phyloP scores from a whole-genome alignment of 176 grass and related monocot genomes.

The Leersia perrieri region DNA sequence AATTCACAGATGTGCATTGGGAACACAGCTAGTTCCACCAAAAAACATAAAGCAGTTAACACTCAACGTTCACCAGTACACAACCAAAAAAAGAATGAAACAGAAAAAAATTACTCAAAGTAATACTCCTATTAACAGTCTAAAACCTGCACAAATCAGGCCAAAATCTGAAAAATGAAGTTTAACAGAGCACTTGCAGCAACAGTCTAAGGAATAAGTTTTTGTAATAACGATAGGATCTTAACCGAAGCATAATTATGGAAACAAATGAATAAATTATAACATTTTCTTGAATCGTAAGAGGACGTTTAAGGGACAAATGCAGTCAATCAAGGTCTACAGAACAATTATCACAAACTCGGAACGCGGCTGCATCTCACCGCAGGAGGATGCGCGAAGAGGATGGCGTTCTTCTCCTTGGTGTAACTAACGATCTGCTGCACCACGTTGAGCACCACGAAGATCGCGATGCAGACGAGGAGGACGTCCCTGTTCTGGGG shows the following conservation, averaged over 20 bases:
- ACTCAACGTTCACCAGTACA: background rate
- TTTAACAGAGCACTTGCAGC: no score
- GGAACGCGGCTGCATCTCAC: constrained; percentile 23
- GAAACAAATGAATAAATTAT: background rate
- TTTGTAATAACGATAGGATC: no score
- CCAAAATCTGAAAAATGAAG: no score
- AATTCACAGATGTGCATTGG: background rate
- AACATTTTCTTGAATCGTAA: background rate
- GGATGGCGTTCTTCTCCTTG: constrained; percentile 93
- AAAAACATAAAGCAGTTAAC: background rate
- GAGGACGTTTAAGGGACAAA: background rate
- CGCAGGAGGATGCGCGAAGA: constrained; percentile 76
- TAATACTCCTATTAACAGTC: no score
- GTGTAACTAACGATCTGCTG: constrained; percentile 82
- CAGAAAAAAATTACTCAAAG: background rate
- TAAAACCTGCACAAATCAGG: background rate
- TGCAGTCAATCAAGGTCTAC: background rate
- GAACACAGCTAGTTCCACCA: background rate
- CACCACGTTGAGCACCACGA: constrained; percentile 69
- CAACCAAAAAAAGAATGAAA: background rate
- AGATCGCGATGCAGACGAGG: constrained; percentile 84
- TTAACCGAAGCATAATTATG: background rate
- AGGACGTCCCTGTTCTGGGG: constrained; percentile 85
- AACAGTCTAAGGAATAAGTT: no score
- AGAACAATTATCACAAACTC: background rate